A percentile compares a stretch with the other conserved stretches of the same genome.
Evolutionary conservation across 441 rosid genomes (phyloP).

Genomic region (Biscutella laevigata): DNA sequence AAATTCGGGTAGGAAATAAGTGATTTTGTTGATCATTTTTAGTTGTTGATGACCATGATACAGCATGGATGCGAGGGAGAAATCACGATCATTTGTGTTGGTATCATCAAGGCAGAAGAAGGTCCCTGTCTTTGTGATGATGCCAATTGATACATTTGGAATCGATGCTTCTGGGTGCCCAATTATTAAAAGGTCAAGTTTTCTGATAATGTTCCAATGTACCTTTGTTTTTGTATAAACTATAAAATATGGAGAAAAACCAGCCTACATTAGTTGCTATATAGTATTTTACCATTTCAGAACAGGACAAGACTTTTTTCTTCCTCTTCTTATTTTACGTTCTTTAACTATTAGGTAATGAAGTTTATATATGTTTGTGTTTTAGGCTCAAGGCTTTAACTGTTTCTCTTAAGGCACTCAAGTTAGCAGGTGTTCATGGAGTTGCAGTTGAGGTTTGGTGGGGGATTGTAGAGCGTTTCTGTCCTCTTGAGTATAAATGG

Average conservation of each 20-base stretch:
- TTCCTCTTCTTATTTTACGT: neutral
- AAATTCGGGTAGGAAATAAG: neutral
- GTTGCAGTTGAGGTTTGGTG: constrained; percentile 67
- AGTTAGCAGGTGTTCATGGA: constrained; percentile 61
- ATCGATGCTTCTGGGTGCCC: constrained; percentile 48
- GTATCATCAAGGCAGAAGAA: constrained; percentile 48
- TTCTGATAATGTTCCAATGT: constrained; percentile 1
- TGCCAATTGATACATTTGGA: constrained; percentile 43
- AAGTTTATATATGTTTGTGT: constrained; percentile 23
- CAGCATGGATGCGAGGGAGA: constrained; percentile 61
- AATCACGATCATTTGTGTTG: constrained; percentile 38
- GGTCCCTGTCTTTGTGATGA: constrained; percentile 54
- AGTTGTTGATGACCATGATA: constrained; percentile 13
- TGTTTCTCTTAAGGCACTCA: constrained; percentile 56
- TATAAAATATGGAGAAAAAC: no score
- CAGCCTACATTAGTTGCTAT: constrained; percentile 5
- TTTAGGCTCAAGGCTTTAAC: constrained; percentile 57
- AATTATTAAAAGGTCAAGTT: constrained; percentile 38
- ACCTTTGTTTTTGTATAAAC: neutral
- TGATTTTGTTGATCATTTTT: neutral
- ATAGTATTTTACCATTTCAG: neutral
- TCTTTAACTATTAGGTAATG: neutral
- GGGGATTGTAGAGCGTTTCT: constrained; percentile 55
- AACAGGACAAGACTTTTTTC: neutral
- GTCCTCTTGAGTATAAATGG: constrained; percentile 51